Conservation (phyloP, 1,284 basidiomycete genomes). For the Inonotus obliquus region DNA sequence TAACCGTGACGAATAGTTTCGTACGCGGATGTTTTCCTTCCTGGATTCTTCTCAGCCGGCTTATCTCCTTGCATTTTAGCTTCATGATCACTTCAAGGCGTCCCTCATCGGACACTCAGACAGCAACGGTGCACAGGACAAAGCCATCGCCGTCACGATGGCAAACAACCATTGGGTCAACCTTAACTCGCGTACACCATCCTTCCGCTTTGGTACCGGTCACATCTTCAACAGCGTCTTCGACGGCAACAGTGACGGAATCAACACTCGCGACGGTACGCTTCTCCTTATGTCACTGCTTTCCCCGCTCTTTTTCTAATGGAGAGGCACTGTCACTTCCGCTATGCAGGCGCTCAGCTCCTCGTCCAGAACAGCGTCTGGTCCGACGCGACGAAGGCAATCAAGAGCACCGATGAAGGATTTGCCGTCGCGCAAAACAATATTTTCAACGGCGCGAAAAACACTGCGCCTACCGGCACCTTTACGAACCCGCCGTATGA, state of each 20-base stretch:
- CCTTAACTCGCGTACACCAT: conserved; percentile 25
- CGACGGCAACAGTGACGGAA: conserved; percentile 41
- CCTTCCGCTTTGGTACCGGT: conserved; percentile 37
- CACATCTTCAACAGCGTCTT: conserved; percentile 46
- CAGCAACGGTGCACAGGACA: conserved; percentile 34
- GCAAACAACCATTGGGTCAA: conserved; percentile 37
- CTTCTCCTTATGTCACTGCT: conserved; percentile 8
- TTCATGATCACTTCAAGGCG: conserved; percentile 40
- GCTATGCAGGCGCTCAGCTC: conserved; percentile 34
- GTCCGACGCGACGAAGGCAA: conserved; percentile 33
- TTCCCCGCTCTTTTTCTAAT: background rate
- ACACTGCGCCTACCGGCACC: conserved; percentile 33
- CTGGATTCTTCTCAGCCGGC: background rate
- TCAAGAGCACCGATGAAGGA: conserved; percentile 40
- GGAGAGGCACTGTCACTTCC: background rate
- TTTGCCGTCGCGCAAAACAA: conserved; percentile 35
- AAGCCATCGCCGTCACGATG: conserved; percentile 33
- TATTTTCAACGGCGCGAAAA: conserved; percentile 19
- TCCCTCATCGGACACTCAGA: conserved; percentile 42
- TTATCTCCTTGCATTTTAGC: conserved; percentile 23
- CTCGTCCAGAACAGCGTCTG: conserved; percentile 45
- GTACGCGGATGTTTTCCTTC: background rate
- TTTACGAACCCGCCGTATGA: conserved; percentile 36
- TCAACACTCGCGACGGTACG: conserved; percentile 44
- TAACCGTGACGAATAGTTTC: conserved; percentile 35